Percentiles rank a stretch among this genome's conserved stretches.
These are phyloP conservation scores for Ceratocystis huliohia DNA, from an alignment of 2,329 filamentous ascomycete species.

Conservation along the genomic window DNA sequence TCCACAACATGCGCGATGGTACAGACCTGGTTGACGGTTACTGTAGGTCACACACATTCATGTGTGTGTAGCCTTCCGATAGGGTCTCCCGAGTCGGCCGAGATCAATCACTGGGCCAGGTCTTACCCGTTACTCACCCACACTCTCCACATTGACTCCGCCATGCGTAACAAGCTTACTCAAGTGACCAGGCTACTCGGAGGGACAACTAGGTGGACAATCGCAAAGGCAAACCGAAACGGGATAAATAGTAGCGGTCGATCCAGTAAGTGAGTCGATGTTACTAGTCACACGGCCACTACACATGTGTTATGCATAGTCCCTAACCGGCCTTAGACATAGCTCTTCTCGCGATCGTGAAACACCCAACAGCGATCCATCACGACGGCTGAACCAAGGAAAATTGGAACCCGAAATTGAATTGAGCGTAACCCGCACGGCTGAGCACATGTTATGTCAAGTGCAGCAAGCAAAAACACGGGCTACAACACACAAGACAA, in stretches of 20 bases:
- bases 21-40: too few species aligned
- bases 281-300: neutral
- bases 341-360: neutral
- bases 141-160: too few species aligned
- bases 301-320: neutral
- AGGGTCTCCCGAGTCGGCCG: neutral
- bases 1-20: too few species aligned
- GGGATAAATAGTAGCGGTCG: too few species aligned
- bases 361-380: neutral
- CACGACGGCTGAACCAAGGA: neutral
- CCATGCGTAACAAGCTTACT: neutral
- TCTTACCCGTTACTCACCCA: too few species aligned
- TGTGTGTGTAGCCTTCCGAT: neutral
- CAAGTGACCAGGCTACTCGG: too few species aligned
- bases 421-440: too few species aligned
- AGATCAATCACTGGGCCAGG: neutral
- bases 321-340: neutral
- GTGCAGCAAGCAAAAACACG: neutral
- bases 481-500: neutral
- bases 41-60: neutral
- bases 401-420: neutral
- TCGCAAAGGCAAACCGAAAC: too few species aligned
- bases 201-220: too few species aligned
- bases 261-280: neutral
- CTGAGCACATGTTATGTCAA: too few species aligned